phyloP scores from a whole-genome alignment of 2,329 filamentous ascomycete species.

The Aspergillus neoniger region DNA sequence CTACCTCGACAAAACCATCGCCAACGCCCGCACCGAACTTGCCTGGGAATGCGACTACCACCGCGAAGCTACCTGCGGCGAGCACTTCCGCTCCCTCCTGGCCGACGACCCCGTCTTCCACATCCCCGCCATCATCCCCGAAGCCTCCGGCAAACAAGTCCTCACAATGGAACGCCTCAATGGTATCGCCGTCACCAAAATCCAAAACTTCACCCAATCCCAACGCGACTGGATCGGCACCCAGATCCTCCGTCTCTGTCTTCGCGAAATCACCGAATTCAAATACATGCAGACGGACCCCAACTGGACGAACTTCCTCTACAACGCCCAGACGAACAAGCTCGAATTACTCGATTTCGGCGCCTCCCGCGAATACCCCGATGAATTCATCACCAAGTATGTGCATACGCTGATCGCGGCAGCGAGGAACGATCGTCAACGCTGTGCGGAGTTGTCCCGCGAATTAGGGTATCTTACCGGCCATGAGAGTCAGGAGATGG shows the following conservation, averaged over 20 bases:
- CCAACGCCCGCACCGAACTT: conserved; percentile 86
- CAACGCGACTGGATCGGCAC: conserved; percentile 96
- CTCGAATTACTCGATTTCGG: conserved; percentile 96
- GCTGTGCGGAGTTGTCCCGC: conserved; percentile 69
- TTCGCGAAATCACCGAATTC: conserved; percentile 92
- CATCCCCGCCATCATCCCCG: conserved; percentile 74
- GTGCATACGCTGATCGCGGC: conserved; percentile 79
- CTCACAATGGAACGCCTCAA: conserved; percentile 92
- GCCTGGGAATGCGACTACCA: conserved; percentile 97
- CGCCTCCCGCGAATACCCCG: conserved; percentile 81
- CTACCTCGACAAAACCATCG: conserved; percentile 95
- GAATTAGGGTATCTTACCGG: conserved; percentile 89
- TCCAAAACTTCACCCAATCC: conserved; percentile 71
- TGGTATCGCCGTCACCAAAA: conserved; percentile 81
- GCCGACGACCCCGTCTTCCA: conserved; percentile 74
- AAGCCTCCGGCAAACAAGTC: conserved; percentile 82
- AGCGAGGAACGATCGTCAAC: conserved; percentile 65
- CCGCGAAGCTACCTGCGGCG: conserved; percentile 80
- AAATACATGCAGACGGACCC: conserved; percentile 99
- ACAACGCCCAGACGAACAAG: conserved; percentile 69
- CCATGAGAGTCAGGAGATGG: conserved; percentile 80
- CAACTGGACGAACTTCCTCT: conserved; percentile 99
- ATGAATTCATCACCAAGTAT: conserved; percentile 77
- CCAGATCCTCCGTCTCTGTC: conserved; percentile 85
- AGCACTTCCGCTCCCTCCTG: conserved; percentile 76